phyloP scores from a whole-genome alignment of 1,284 basidiomycete species.

The Microbotryum violaceum region DNA sequence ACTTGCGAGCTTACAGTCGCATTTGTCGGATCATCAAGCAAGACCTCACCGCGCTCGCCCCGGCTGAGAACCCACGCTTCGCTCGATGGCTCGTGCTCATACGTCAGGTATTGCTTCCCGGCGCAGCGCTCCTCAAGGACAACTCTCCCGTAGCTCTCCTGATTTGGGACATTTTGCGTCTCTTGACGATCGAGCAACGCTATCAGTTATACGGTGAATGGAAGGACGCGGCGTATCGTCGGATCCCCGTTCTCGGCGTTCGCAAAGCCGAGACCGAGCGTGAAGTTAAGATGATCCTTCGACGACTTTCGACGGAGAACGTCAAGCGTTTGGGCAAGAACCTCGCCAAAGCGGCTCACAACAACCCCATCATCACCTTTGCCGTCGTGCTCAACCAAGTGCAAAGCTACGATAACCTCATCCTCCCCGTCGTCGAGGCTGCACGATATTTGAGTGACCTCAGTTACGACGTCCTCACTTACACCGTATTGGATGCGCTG shows the following conservation, averaged over 20 bases:
- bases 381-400: conserved; percentile 83
- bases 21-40: conserved; percentile 11
- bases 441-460: conserved; percentile 81
- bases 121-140: conserved; percentile 72
- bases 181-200: conserved; percentile 68
- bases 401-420: conserved; percentile 93
- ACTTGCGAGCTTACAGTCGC: conserved; percentile 15
- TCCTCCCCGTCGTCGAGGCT: conserved; percentile 81
- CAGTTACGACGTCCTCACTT: conserved; percentile 89
- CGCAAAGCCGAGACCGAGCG: conserved; percentile 49
- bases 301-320: conserved; percentile 65
- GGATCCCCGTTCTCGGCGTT: conserved; percentile 41
- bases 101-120: conserved; percentile 74
- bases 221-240: conserved; percentile 58
- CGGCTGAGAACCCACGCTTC: conserved; percentile 6
- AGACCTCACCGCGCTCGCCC: background rate
- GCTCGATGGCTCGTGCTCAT: conserved; percentile 66
- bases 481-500: conserved; percentile 77
- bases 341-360: conserved; percentile 89
- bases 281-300: conserved; percentile 62
- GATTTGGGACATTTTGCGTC: conserved; percentile 74
- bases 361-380: conserved; percentile 90
- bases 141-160: conserved; percentile 81
- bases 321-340: conserved; percentile 72
- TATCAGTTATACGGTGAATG: conserved; percentile 94